Evolutionary conservation across 257 asterid species (phyloP), one percentile per base, ranked within the genome.

Genomic region (Solanum dulcamara): DNA sequence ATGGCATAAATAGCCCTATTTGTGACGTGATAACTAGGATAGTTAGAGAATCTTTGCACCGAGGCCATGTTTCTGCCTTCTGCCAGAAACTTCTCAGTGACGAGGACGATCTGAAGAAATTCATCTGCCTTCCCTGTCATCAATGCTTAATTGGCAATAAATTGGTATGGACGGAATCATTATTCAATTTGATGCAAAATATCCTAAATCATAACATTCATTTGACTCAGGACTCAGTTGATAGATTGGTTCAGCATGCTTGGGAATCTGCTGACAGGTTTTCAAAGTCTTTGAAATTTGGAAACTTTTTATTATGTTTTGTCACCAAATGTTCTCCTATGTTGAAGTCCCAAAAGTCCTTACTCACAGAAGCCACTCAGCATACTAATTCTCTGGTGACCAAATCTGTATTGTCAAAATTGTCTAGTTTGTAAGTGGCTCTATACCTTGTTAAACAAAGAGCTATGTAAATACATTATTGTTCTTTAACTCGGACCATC

Each of bases 1-100:
- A 89, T 14, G 98, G 98, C 55, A 84, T 94, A 60, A 94, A 93
- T 90, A 90, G 70, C 32, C 90, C 89, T 68, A 59, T 91, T 3
- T 88, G 96, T 30, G 97, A 95, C 74, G 91, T 90, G 77, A 86
- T 93, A 82, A 87, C 93, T 50, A 90, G 90, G 87, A 89, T 94
- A 80, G 89, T 94, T 60, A 92, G 85, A 87, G 94, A 95, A 84
- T 90, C 91, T 57, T 87, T 95, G 87, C 96, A 94, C 87, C 93
- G 93, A 10, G 93, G 92, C 80, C 96, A 93, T 66, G 93, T 92
- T 84, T 91, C 98, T 68, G 89, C 96, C 4, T 88, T 93, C 83
- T 92, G 92, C 88, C 95, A 91, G 77, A 94, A 93, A 53, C 86
- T 91, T 67, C 88, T 93, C 2, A 88, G 88, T 28, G 32, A 81